Evolutionary conservation across 2,329 filamentous ascomycete species (phyloP).

Genomic region (Aspergillus sergii): DNA sequence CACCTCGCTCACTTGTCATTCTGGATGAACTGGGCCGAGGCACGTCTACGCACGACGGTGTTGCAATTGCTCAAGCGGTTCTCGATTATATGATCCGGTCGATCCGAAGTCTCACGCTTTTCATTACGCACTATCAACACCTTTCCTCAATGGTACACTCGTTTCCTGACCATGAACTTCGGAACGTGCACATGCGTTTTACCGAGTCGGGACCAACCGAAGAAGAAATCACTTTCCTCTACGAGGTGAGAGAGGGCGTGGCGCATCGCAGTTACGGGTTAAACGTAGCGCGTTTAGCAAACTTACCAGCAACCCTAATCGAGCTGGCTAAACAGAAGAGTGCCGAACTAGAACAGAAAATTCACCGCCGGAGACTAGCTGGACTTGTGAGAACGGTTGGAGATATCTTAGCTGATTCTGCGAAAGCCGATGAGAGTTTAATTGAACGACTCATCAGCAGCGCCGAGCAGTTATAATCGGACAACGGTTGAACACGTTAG

Average conservation of each 20-base stretch:
- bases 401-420: conserved; percentile 25
- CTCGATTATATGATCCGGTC: conserved; percentile 79
- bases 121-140: conserved; percentile 97
- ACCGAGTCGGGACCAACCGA: conserved; percentile 56
- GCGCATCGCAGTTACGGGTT: conserved; percentile 93
- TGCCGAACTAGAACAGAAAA: conserved; percentile 73
- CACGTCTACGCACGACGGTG: conserved; percentile 92
- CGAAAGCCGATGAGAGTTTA: conserved; percentile 23
- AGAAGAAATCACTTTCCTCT: conserved; percentile 86
- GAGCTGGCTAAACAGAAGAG: conserved; percentile 81
- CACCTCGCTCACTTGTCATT: conserved; percentile 80
- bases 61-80: conserved; percentile 92
- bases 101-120: conserved; percentile 77
- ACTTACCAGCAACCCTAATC: conserved; percentile 74
- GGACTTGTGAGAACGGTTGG: conserved; percentile 34
- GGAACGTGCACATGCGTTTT: conserved; percentile 95
- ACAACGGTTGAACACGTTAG: background rate
- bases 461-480: conserved; percentile 34
- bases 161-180: conserved; percentile 66
- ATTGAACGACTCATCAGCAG: conserved; percentile 35
- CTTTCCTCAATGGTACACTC: conserved; percentile 72
- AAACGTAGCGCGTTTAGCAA: conserved; percentile 86
- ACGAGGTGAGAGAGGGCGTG: conserved; percentile 87
- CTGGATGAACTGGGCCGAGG: conserved; percentile 93
- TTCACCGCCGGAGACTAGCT: conserved; percentile 64